phyloP scores from a whole-genome alignment of 164 flowering plant species.

The Sedum album region DNA sequence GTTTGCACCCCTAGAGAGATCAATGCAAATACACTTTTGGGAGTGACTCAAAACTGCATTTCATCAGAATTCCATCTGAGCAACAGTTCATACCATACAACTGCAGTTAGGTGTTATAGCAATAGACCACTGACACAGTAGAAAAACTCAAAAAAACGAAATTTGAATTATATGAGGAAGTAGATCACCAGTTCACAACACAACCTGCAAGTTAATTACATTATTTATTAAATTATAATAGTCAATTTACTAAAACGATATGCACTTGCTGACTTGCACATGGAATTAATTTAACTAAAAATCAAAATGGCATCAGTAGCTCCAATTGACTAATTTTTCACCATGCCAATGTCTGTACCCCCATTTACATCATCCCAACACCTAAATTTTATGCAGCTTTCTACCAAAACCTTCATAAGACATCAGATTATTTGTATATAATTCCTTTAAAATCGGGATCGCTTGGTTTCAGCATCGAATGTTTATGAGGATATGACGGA shows the following conservation, averaged over 20 bases:
- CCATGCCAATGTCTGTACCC: background rate
- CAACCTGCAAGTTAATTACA: background rate
- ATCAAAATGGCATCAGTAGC: background rate
- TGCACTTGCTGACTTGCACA: no score
- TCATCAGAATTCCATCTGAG: no score
- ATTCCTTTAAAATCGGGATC: background rate
- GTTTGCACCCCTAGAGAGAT: no score
- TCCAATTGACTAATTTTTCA: background rate
- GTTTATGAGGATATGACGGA: background rate
- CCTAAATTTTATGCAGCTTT: background rate
- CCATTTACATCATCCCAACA: background rate
- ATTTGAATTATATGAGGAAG: no score
- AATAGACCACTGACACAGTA: no score
- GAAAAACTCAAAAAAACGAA: no score
- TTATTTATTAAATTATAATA: no score
- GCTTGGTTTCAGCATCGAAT: background rate
- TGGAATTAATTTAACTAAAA: background rate
- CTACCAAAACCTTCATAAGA: background rate
- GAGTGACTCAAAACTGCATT: no score
- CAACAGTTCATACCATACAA: no score
- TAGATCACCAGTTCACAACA: background rate
- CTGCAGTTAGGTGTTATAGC: no score
- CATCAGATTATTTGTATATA: background rate
- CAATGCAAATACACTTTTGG: no score
- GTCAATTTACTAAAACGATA: background rate